Evolutionary conservation across 768 basidiomycete species (phyloP).

Genomic region (Pleurotus ostreatus): DNA sequence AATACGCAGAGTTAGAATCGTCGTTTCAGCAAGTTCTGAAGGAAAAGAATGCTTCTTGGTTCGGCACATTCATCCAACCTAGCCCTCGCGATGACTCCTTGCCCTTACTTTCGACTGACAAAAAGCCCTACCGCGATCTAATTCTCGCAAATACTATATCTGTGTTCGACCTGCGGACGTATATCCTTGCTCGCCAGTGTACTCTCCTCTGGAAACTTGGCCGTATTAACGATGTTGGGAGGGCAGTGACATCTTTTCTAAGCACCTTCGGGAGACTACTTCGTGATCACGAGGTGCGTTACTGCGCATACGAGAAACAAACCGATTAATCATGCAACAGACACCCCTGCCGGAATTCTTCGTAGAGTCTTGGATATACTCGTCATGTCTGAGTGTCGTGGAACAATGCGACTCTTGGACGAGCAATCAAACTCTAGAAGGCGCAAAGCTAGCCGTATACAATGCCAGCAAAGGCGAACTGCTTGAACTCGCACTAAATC

Average conservation of each 20-base stretch:
- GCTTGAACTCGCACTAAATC: conserved; percentile 80
- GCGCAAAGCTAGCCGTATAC: conserved; percentile 43
- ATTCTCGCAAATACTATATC: conserved; percentile 89
- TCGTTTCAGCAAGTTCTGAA: conserved; percentile 71
- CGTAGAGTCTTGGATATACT: conserved; percentile 92
- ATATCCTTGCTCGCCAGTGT: conserved; percentile 86
- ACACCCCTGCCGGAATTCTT: conserved; percentile 61
- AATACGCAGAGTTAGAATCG: conserved; percentile 89
- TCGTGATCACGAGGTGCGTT: conserved; percentile 73
- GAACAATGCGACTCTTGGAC: conserved; percentile 78
- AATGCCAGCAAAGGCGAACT: conserved; percentile 86
- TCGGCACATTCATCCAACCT: conserved; percentile 77
- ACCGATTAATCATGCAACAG: conserved; percentile 23
- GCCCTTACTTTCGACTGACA: conserved; percentile 71
- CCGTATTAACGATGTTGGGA: conserved; percentile 64
- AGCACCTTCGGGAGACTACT: conserved; percentile 72
- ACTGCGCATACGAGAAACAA: conserved; percentile 1
- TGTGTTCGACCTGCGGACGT: conserved; percentile 90
- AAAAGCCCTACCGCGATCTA: conserved; percentile 86
- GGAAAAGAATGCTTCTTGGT: conserved; percentile 90
- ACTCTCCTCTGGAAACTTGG: conserved; percentile 67
- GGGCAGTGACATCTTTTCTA: conserved; percentile 72
- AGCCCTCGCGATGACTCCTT: conserved; percentile 69
- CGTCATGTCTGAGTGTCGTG: conserved; percentile 79
- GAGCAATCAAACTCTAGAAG: conserved; percentile 41